Percentiles rank a stretch among this genome's conserved stretches.
Evolutionary conservation across 2,329 filamentous ascomycete species (phyloP).

Genomic region (Aspergillus persii): DNA sequence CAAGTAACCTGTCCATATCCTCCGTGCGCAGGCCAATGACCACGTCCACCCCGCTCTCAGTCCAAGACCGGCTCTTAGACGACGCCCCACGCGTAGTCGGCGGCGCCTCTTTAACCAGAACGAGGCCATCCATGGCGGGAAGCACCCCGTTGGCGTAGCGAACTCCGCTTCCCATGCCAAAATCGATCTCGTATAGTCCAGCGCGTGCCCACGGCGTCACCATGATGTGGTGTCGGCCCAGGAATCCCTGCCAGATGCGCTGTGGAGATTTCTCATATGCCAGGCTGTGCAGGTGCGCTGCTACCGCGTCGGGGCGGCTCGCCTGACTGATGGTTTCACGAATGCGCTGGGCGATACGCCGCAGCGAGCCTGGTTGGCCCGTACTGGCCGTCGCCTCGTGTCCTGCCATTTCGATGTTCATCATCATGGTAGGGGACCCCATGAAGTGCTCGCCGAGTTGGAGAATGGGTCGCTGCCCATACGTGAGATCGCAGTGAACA

Average conservation of each 20-base stretch:
- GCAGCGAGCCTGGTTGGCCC: not conserved
- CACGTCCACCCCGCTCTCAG: conserved; percentile 20
- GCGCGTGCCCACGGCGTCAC: conserved; percentile 44
- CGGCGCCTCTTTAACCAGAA: conserved; percentile 22
- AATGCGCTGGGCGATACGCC: conserved; percentile 26
- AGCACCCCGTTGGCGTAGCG: conserved; percentile 21
- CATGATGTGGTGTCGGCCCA: conserved; percentile 43
- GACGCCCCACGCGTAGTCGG: not conserved
- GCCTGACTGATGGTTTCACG: conserved; percentile 37
- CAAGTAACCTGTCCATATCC: conserved; percentile 22
- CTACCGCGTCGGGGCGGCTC: conserved; percentile 35
- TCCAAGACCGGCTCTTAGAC: conserved; percentile 13
- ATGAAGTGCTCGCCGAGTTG: conserved; percentile 41
- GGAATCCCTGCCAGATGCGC: conserved; percentile 49
- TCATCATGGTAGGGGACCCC: conserved; percentile 47
- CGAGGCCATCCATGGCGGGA: conserved; percentile 17
- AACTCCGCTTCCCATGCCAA: conserved; percentile 20
- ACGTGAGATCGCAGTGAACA: conserved; percentile 43
- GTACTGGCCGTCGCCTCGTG: conserved; percentile 2
- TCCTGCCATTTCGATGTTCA: conserved; percentile 30
- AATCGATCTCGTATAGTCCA: conserved; percentile 39
- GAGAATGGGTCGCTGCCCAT: conserved; percentile 43
- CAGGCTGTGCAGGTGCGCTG: conserved; percentile 43
- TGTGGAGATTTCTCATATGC: conserved; percentile 48
- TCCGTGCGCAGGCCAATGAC: conserved; percentile 16